phyloP scores from a whole-genome alignment of 2,329 filamentous ascomycete species.

The Ceratocystis huliohia region DNA sequence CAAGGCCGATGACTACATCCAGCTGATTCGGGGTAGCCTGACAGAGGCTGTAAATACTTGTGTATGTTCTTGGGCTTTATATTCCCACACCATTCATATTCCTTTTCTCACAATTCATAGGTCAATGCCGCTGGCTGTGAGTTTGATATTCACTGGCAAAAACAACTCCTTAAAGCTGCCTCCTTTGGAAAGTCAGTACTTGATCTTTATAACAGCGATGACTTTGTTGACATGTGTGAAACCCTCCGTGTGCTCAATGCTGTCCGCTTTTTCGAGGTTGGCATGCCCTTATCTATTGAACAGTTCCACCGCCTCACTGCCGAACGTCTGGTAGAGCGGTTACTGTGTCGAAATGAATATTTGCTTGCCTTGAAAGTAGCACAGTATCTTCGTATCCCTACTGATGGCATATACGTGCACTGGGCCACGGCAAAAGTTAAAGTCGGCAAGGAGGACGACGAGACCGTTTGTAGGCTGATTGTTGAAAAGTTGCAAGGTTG shows the following conservation, averaged over 20 bases:
- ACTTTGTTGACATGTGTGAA: constrained; percentile 98
- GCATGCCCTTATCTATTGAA: constrained; percentile 80
- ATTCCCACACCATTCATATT: neutral
- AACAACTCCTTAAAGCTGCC: constrained; percentile 85
- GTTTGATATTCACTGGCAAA: constrained; percentile 84
- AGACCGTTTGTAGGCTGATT: constrained; percentile 72
- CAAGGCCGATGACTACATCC: constrained; percentile 95
- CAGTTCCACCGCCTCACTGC: constrained; percentile 86
- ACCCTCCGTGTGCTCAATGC: constrained; percentile 85
- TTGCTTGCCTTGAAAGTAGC: constrained; percentile 79
- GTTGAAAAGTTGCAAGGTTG: constrained; percentile 79
- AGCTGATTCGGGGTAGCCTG: constrained; percentile 75
- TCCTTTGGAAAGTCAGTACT: constrained; percentile 96
- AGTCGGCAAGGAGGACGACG: constrained; percentile 71
- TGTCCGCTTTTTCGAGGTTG: constrained; percentile 80
- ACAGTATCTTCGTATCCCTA: constrained; percentile 71
- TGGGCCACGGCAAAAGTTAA: constrained; percentile 95
- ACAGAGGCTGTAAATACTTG: constrained; percentile 90
- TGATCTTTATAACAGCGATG: constrained; percentile 94
- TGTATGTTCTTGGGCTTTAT: constrained; percentile 26
- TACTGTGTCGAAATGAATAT: constrained; percentile 84
- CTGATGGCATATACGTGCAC: constrained; percentile 85
- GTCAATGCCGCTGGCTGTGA: constrained; percentile 85
- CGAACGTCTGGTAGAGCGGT: constrained; percentile 70
- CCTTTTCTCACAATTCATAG: neutral